These are phyloP conservation scores for Teratosphaeriaceae sp. DNA, from an alignment of 2,329 filamentous ascomycete genomes.

Conservation along the genomic window DNA sequence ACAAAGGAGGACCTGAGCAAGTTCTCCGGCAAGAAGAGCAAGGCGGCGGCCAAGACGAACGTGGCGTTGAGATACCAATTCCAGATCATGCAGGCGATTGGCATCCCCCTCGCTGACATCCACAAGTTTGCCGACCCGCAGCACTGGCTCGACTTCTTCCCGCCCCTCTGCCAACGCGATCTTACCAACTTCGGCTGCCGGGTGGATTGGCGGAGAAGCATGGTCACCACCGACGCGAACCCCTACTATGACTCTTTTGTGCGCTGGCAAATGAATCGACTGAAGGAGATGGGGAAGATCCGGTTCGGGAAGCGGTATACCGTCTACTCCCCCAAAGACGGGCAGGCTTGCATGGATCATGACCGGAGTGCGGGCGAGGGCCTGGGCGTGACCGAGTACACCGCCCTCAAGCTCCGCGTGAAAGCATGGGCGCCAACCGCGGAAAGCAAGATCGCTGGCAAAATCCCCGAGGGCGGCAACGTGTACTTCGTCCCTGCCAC, in stretches of 20 bases:
- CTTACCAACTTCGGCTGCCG: slow-evolving; percentile 76
- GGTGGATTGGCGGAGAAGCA: slow-evolving; percentile 87
- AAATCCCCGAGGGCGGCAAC: slow-evolving; percentile 69
- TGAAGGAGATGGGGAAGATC: slow-evolving; percentile 86
- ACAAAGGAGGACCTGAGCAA: slow-evolving; percentile 80
- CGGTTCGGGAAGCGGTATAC: slow-evolving; percentile 91
- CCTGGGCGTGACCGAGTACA: slow-evolving; percentile 84
- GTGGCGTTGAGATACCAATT: slow-evolving; percentile 95
- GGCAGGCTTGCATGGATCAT: slow-evolving; percentile 82
- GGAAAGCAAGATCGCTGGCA: slow-evolving; percentile 63
- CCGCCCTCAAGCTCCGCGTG: slow-evolving; percentile 82
- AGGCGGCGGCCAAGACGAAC: slow-evolving; percentile 74
- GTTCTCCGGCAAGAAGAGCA: slow-evolving; percentile 88
- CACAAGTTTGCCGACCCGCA: slow-evolving; percentile 87
- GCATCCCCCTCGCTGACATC: slow-evolving; percentile 81
- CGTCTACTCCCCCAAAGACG: slow-evolving; percentile 85
- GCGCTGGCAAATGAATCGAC: slow-evolving; percentile 91
- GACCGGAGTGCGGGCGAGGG: slow-evolving; percentile 76
- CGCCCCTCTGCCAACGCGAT: slow-evolving; percentile 70
- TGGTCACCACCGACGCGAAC: slow-evolving; percentile 94
- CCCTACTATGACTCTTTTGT: slow-evolving; percentile 96
- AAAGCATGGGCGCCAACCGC: slow-evolving; percentile 80
- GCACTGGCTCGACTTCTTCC: slow-evolving; percentile 90
- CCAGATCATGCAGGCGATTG: slow-evolving; percentile 88
- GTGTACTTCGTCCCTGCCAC: slow-evolving; percentile 91